Conservation (phyloP, 192 early-diverging fungal genomes). For the Coemansia reversa region DNA sequence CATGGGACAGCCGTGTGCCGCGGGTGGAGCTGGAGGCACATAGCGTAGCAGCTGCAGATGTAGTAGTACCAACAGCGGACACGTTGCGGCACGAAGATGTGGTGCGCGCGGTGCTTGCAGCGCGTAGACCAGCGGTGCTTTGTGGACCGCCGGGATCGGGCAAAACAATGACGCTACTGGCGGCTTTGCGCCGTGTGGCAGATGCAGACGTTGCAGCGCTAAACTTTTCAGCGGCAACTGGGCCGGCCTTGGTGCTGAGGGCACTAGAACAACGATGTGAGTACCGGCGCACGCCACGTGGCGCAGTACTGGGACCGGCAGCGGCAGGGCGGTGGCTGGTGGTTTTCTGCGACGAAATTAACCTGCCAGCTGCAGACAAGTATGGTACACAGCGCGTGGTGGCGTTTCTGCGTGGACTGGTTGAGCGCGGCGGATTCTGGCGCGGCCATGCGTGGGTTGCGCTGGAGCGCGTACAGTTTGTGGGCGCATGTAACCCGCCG, state of each 20-base stretch:
- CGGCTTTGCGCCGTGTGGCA: slow-evolving; percentile 88
- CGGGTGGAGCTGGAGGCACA: slow-evolving; percentile 93
- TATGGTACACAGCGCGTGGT: slow-evolving; percentile 99
- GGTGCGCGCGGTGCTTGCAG: slow-evolving; percentile 91
- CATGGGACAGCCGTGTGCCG: slow-evolving; percentile 89
- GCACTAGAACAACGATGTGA: slow-evolving; percentile 99
- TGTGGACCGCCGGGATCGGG: slow-evolving; percentile 99
- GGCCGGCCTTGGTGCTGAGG: slow-evolving; percentile 90
- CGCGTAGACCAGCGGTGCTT: slow-evolving; percentile 91
- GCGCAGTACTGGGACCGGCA: slow-evolving; percentile 80
- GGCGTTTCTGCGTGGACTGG: slow-evolving; percentile 90
- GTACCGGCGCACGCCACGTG: slow-evolving; percentile 91
- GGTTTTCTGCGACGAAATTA: slow-evolving; percentile 99
- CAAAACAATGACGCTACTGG: slow-evolving; percentile 99
- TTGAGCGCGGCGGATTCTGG: slow-evolving; percentile 98
- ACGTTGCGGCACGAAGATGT: slow-evolving; percentile 97
- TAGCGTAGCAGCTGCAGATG: slow-evolving; percentile 83
- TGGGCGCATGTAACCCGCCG: slow-evolving; percentile 99
- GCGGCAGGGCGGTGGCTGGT: slow-evolving; percentile 92
- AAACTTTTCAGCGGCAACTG: slow-evolving; percentile 98
- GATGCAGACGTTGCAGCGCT: slow-evolving; percentile 97
- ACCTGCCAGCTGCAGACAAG: slow-evolving; percentile 92
- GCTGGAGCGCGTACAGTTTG: slow-evolving; percentile 97
- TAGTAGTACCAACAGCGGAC: slow-evolving; percentile 97
- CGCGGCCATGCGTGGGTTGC: slow-evolving; percentile 87